These are phyloP conservation scores for Castanopsis chinensis DNA, from an alignment of 306 rosid genomes.

Conservation along the genomic window DNA sequence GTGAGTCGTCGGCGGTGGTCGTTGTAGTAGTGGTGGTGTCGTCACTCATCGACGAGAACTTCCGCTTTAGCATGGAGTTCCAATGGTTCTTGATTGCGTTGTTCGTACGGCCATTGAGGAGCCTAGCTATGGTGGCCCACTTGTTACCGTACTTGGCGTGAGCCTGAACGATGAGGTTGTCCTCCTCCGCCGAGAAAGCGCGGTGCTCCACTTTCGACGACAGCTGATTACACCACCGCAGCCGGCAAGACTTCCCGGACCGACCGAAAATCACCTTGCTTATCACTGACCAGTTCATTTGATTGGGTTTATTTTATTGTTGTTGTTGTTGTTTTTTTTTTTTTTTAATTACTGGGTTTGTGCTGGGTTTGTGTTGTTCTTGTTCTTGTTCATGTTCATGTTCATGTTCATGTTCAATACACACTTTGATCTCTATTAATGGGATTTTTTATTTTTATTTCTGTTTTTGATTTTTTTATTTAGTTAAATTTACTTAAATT, in stretches of 20 bases:
- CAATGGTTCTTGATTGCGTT: constrained; percentile 68
- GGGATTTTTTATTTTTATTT: too few species aligned
- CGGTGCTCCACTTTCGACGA: constrained; percentile 60
- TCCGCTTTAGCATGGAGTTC: constrained; percentile 61
- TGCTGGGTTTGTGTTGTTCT: too few species aligned
- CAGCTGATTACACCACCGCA: constrained; percentile 67
- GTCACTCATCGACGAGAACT: constrained; percentile 23
- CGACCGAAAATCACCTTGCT: constrained; percentile 46
- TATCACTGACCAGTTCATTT: constrained; percentile 50
- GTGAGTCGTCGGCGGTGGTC: constrained; percentile 14
- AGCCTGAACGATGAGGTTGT: constrained; percentile 32
- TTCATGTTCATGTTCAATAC: too few species aligned
- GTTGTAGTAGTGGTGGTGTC: not conserved
- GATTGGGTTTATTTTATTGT: too few species aligned
- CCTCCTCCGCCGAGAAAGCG: constrained; percentile 47
- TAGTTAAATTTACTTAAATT: too few species aligned
- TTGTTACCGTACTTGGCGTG: constrained; percentile 49
- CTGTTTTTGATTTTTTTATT: too few species aligned
- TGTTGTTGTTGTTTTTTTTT: too few species aligned
- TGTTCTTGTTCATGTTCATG: too few species aligned
- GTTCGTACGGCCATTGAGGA: constrained; percentile 59
- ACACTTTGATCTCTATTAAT: too few species aligned
- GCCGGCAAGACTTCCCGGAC: constrained; percentile 60
- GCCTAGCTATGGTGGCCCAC: constrained; percentile 69
- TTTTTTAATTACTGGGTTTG: too few species aligned